A percentile compares a stretch with the other conserved stretches of the same genome.
Evolutionary conservation across 306 rosid genomes (phyloP).

Genomic region (Nissolia schottii): DNA sequence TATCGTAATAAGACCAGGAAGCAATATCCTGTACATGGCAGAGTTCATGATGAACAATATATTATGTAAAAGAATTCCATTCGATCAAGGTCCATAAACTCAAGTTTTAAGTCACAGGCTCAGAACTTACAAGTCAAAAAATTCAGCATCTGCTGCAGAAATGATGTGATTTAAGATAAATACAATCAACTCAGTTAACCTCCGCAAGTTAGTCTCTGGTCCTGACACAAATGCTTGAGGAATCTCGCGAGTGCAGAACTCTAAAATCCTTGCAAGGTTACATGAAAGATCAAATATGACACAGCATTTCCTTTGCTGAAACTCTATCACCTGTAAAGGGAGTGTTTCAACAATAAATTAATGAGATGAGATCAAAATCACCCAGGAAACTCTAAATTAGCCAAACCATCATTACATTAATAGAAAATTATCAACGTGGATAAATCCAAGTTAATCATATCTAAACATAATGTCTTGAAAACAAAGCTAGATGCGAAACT

Average conservation of each 20-base stretch:
- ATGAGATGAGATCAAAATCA: conserved; percentile 1
- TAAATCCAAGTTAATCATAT: too few species aligned
- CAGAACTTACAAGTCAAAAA: conserved; percentile 87
- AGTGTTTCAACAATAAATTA: conserved; percentile 23
- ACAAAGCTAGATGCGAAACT: neutral
- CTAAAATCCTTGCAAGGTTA: conserved; percentile 85
- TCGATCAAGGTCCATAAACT: neutral
- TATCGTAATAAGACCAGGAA: conserved; percentile 1
- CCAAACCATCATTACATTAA: neutral
- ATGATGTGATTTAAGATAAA: conserved; percentile 79
- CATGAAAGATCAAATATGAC: conserved; percentile 95
- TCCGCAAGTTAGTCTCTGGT: conserved; percentile 79
- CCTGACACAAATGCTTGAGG: conserved; percentile 91
- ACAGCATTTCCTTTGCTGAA: conserved; percentile 92
- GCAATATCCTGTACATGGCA: neutral
- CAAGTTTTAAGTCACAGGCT: neutral
- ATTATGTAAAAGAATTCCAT: neutral
- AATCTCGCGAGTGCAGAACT: conserved; percentile 78
- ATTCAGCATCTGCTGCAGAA: conserved; percentile 81
- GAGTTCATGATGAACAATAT: neutral
- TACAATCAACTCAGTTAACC: conserved; percentile 87
- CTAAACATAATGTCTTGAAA: neutral
- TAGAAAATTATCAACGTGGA: too few species aligned
- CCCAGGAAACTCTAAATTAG: neutral
- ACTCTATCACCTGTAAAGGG: conserved; percentile 75